Evolutionary conservation across 176 grass and related monocot species (phyloP), one percentile per base, ranked within the genome.

Genomic region (Oropetium thomaeum): DNA sequence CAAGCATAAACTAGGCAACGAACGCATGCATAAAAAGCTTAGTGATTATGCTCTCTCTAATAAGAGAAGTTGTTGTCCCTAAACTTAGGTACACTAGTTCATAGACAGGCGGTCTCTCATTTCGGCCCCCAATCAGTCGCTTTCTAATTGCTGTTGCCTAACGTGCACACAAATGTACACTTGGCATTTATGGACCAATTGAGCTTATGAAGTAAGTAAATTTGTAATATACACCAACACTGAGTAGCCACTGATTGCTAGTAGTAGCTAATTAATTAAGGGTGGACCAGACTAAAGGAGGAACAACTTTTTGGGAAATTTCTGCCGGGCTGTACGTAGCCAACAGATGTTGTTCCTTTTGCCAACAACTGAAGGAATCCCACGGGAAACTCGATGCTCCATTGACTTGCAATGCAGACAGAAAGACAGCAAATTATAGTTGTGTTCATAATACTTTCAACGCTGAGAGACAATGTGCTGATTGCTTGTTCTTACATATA

Each of bases 281-380:
- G 3, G 43, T 49, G 45, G 43, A 67, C 64, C 30, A 1, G 19
- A 27, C 17, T 43, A 48, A 80, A 34, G 38, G 28, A 35, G 3
- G 32, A 31, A 3, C 26, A 19, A 9, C 73, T 28, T 76, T 70
- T 19, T 13, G 66, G 66, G 74, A 62, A 77, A 63, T 77, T 70
- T 70, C 73, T 77, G 57, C 55, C 27, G 68, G 43, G 5, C 41
- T 60, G 7, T n/a, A n/a, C n/a, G n/a, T 63, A 61, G 25, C 63
- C 73, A 83, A 77, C 81, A n/a, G 55, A 58, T 54, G 58, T 1
- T 63, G 25, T 32, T 77, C 12, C n/a, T n/a, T 63, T 14, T 4
- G 5, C 74, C 57, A 10, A 10, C 47, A 66, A 38, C 27, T 45
- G 37, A 49, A 48, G 65, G 41, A 62, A 83, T 75, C 19, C 9